These are phyloP conservation scores for Solanum hybrid DNA, from an alignment of 305 asterid species.

Conservation along the genomic window DNA sequence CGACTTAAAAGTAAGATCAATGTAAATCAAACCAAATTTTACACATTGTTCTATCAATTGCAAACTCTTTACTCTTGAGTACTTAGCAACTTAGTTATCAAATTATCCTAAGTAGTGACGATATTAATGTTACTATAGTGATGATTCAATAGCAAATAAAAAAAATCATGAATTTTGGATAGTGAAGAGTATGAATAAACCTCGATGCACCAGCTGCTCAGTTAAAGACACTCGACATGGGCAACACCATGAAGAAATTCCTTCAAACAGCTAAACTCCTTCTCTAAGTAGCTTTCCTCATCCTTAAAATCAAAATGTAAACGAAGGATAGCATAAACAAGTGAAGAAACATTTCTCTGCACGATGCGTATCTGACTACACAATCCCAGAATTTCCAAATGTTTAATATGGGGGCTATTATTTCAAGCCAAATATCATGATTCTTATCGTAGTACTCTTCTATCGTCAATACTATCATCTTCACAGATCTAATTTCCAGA, in stretches of 20 bases:
- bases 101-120: background rate
- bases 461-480: background rate
- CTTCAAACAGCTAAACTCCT: no score
- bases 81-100: background rate
- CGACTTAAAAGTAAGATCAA: background rate
- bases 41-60: background rate
- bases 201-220: background rate
- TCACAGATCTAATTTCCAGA: background rate
- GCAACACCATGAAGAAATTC: background rate
- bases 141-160: background rate
- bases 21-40: background rate
- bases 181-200: background rate
- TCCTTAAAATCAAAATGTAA: background rate
- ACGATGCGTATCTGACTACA: background rate
- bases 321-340: background rate
- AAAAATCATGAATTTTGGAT: background rate
- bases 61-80: background rate
- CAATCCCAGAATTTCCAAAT: background rate
- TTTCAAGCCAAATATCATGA: background rate
- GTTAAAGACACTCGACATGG: background rate
- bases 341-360: background rate
- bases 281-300: background rate
- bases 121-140: background rate
- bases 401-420: background rate
- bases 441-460: background rate